Evolutionary conservation across 2,329 filamentous ascomycete species (phyloP), one percentile per base, ranked within the genome.

Genomic region (Exophiala sp.): DNA sequence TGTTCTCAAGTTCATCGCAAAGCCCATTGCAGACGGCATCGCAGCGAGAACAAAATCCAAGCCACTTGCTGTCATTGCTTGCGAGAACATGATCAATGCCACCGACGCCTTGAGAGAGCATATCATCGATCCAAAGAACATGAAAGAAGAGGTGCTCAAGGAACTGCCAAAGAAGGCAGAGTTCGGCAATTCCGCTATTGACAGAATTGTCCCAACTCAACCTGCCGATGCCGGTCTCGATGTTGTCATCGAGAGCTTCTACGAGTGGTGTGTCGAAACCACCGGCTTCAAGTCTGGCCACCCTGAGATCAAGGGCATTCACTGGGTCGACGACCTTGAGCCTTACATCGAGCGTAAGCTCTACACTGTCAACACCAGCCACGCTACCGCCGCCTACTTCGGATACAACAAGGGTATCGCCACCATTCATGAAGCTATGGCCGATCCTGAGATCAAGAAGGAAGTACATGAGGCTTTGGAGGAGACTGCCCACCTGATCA

Each of bases 341-440:
- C 94, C 94, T 54, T 99, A 92, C 78, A 97, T 99, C 67, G 94
- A 99, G 84, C 91, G 94, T 73, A 99, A 99, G 83, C 86, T 99
- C 62, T 99, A 91, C 81, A 99, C 94, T 18, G 92, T 99, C 81
- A 99, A 99, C 83, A 99, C 94, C 18, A 88, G 91, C 52, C 94
- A 99, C 71, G 94, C 94, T 56, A 95, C 92, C 6, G 91, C 91
- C 16, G 92, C 94, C 56, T 97, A 97, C 82, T 91, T 94, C 73
- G 92, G 91, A 51, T 88, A 95, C 81, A 82, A 91, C 75, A 82
- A 85, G 62, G 85, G 88, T 68, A 92, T 95, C 80, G 80, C 83
- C 68, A 95, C 88, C 57, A 90, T 99, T 63, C 89, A 94, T 69
- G 92, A 97, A 65, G 87, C 91, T 7, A 82, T 97, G 61, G 82